Base-by-base conservation (phyloP, 1,139 yeast species). In the Candida sp. region DNA sequence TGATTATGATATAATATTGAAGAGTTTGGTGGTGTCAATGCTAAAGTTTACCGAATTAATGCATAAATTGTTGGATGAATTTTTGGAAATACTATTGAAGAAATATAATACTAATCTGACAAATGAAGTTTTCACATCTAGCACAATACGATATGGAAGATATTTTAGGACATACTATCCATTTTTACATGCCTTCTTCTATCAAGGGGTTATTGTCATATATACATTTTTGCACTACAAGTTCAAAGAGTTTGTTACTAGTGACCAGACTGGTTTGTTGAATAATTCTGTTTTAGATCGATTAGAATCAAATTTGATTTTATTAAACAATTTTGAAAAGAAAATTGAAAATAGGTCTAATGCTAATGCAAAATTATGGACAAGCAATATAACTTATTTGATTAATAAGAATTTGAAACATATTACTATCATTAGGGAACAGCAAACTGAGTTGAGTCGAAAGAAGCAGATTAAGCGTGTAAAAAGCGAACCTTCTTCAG, bases 151-250 rank as follows among this genome's bases (percentile, higher is more conserved):
- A 22, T 54, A 67, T 45, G 75, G 73, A 1, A 68, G 63, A 43
- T 52, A 65, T 22, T 68, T 72, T 50, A 51, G 73, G 38, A 51
- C 57, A 4, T 57, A 59, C 39, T 74, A 68, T 50, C 82, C 82
- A 21, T 75, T 75, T 47, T 65, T 76, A 45, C 74, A 73, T 49
- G 66, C 78, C 1, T 76, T 75, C 41, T 61, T 75, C 15, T 76
- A 77, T 53, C 82, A 77, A 51, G 79, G 81, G 1, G 62, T 77
- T 38, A 73, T 77, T 44, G 81, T 77, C 21, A 64, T 73, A 15
- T 77, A 73, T 55, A 75, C 81, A 0, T 59, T 77, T 47, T 58
- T 77, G 49, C 77, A 75, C 51, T 63, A 72, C 45, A 73, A 72
- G 32, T 67, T 61, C 36, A 62, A 63, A 32, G 70, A 66, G 22